A percentile compares a stretch with the other conserved stretches of the same genome.
These are phyloP conservation scores for Mycosarcoma mackinlayi DNA, from an alignment of 1,284 basidiomycete genomes.

Conservation along the genomic window DNA sequence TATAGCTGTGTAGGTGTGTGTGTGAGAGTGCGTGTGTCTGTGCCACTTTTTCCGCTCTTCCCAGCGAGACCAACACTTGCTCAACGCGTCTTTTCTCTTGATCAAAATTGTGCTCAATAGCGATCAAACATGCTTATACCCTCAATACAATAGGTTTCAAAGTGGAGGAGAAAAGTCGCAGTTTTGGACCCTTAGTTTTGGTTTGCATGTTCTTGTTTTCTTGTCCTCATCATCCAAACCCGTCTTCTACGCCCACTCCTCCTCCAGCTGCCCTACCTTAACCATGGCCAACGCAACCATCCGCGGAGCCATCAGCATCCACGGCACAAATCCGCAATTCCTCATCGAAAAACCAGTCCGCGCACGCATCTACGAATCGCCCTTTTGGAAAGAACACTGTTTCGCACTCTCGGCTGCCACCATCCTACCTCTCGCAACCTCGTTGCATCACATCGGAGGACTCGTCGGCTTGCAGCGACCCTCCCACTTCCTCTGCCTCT, in stretches of 20 bases:
- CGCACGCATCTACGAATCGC: slow-evolving; percentile 92
- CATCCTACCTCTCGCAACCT: slow-evolving; percentile 90
- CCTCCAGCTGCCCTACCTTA: background rate
- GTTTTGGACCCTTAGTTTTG: slow-evolving; percentile 4
- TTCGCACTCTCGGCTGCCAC: slow-evolving; percentile 77
- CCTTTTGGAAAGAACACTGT: slow-evolving; percentile 88
- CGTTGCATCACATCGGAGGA: slow-evolving; percentile 85
- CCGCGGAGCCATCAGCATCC: slow-evolving; percentile 82
- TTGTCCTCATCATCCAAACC: slow-evolving; percentile 5
- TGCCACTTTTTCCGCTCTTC: too few relatives aligned
- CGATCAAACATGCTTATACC: slow-evolving; percentile 1
- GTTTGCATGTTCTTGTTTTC: too few relatives aligned
- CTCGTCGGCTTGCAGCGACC: slow-evolving; percentile 68
- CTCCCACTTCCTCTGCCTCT: slow-evolving; percentile 78
- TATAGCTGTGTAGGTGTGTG: background rate
- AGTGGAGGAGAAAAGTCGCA: slow-evolving; percentile 3
- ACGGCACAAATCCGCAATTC: slow-evolving; percentile 89
- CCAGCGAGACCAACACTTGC: slow-evolving; percentile 31
- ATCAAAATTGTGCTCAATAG: background rate
- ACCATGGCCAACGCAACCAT: slow-evolving; percentile 85
- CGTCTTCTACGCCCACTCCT: too few relatives aligned
- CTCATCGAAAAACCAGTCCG: slow-evolving; percentile 97
- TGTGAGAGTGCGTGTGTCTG: too few relatives aligned
- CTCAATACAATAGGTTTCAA: background rate
- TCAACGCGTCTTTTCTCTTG: slow-evolving; percentile 4